Conservation (phyloP, 129 eudicot genomes). For the carrot (Daucus carota) region DH1_v3.0 NC_030384.2:49912001-49912500, state of each 20-base stretch:
- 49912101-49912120: background rate
- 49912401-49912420: conserved; percentile 23
- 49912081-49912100: background rate
- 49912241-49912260: conserved; percentile 47
- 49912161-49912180: background rate
- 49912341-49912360: conserved; percentile 45
- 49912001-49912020: conserved; percentile 4
- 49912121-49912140: background rate
- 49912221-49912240: conserved; percentile 73
- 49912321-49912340: conserved; percentile 38
- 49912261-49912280: conserved; percentile 58
- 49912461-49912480: conserved; percentile 41
- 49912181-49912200: conserved; percentile 3
- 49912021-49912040: background rate
- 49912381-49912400: conserved; percentile 22
- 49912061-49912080: background rate
- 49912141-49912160: background rate
- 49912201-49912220: conserved; percentile 18
- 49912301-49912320: conserved; percentile 54
- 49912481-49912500: conserved; percentile 61
- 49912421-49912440: conserved; percentile 22
- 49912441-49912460: conserved; percentile 28
- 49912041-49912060: background rate
- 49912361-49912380: conserved; percentile 20
- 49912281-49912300: conserved; percentile 43